phyloP scores from a whole-genome alignment of 2,329 filamentous ascomycete genomes.

The Phoma sp. region DNA sequence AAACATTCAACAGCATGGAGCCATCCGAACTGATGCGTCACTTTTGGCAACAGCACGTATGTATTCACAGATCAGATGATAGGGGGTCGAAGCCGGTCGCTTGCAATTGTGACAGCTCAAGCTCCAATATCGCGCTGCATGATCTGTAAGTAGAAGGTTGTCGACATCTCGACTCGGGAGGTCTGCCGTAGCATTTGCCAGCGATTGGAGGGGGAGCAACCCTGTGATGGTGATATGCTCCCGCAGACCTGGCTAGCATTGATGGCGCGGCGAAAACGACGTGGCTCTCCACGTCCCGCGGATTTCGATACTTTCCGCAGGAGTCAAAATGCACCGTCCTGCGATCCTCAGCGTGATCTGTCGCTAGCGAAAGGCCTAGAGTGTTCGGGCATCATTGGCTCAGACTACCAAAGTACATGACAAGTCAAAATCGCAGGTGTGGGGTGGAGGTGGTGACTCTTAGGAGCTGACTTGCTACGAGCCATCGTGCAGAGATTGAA shows the following conservation, averaged over 20 bases:
- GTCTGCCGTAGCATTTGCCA: slow-evolving; percentile 19
- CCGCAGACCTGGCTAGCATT: slow-evolving; percentile 21
- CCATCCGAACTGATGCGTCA: slow-evolving; percentile 16
- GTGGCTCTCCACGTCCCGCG: slow-evolving; percentile 37
- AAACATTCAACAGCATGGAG: slow-evolving; percentile 4
- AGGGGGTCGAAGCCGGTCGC: neutral
- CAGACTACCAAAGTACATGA: neutral
- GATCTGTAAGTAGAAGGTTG: neutral
- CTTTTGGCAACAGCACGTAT: neutral
- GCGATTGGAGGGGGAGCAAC: slow-evolving; percentile 20
- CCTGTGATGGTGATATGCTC: slow-evolving; percentile 10
- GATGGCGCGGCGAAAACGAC: slow-evolving; percentile 34
- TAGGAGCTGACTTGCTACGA: slow-evolving; percentile 17
- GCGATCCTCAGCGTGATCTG: slow-evolving; percentile 21
- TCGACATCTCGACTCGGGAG: slow-evolving; percentile 11
- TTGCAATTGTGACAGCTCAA: slow-evolving; percentile 3
- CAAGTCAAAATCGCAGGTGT: neutral
- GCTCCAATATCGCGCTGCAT: neutral
- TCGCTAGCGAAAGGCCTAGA: slow-evolving; percentile 19
- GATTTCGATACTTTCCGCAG: slow-evolving; percentile 26
- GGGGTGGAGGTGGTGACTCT: neutral
- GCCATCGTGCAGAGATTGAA: slow-evolving; percentile 30
- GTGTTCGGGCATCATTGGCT: slow-evolving; percentile 7
- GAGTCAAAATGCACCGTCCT: slow-evolving; percentile 20
- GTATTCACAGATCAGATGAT: neutral